Percentiles rank a stretch among this genome's conserved stretches.
phyloP scores from a whole-genome alignment of 208 protist species.

The Wallacemonas sp. region DNA sequence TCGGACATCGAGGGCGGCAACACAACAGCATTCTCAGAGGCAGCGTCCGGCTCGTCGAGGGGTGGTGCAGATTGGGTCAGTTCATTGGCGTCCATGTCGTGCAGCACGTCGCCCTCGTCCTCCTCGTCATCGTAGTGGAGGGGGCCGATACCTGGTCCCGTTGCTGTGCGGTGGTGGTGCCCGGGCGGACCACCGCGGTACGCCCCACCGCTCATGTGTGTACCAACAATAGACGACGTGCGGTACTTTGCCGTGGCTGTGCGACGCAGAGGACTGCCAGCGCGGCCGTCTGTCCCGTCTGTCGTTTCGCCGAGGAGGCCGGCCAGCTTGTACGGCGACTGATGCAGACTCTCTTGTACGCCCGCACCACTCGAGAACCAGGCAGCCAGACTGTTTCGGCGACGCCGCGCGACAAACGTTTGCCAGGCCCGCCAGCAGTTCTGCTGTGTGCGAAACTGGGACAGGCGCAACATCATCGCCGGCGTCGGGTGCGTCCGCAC shows the following conservation, averaged over 20 bases:
- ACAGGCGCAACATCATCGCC: conserved; percentile 38
- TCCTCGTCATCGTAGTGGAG: neutral
- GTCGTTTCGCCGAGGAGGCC: too few relatives aligned
- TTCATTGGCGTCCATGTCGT: neutral
- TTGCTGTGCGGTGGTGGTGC: neutral
- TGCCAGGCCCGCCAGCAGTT: conserved; percentile 29
- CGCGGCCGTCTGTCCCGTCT: conserved; percentile 7
- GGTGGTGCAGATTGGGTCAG: too few relatives aligned
- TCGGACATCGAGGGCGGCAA: neutral
- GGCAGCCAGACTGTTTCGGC: too few relatives aligned
- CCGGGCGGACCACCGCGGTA: too few relatives aligned
- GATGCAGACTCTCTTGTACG: neutral
- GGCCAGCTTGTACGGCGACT: neutral
- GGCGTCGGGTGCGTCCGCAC: conserved; percentile 21
- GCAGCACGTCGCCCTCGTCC: neutral
- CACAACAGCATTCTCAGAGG: neutral
- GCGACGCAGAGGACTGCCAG: conserved; percentile 21
- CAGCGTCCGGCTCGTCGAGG: too few relatives aligned
- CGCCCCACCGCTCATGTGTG: neutral
- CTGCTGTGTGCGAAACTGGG: conserved; percentile 4
- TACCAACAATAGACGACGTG: conserved; percentile 5
- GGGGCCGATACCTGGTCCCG: neutral
- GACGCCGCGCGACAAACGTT: conserved; percentile 12
- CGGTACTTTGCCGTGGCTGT: conserved; percentile 18
- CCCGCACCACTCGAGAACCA: too few relatives aligned